Evolutionary conservation across 306 rosid species (phyloP), one percentile per base, ranked within the genome.

Genomic region (Elaeagnus macrophylla): DNA sequence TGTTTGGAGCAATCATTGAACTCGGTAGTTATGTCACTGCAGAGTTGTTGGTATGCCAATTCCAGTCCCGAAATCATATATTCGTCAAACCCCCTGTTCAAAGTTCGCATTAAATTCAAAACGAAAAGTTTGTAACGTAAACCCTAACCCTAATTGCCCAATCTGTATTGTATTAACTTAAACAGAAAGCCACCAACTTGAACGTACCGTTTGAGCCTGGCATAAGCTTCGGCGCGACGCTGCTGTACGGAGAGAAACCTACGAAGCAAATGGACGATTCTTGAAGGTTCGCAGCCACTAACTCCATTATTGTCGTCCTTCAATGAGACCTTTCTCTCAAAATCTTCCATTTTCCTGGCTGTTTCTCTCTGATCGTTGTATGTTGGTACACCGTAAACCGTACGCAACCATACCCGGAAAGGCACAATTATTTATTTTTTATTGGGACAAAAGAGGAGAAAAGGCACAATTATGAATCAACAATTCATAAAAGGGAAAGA

Each of bases 1-100:
- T 83, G 72, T 71, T 74, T 81, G 0, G 97, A 90, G 76, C 95
- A 90, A 67, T 83, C 83, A 52, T 67, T 86, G 75, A 90, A 90
- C 69, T 90, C 97, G 18, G 25, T 18, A 5, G 94, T 90, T 36
- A 90, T 80, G 69, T 81, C 95, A 48, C 83, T 46, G 77, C 97
- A 90, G 37, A 90, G 88, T 40, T 79, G 79, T 61, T 81, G 88
- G 61, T 83, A 83, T 16, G 84, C 71, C 53, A 73, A 60, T 41
- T 86, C 94, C 56, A 81, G 77, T 62, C 95, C 89, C 25, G 77
- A 72, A 60, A 63, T 57, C 86, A 74, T 59, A 71, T 80, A 82
- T 57, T 82, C 95, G n/a, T 56, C 65, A 66, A 87, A 87, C 2
- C 95, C 95, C 62, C 94, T 87, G 81, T 68, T 18, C 50, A 20